These are phyloP conservation scores for Coemansia sp. DNA, from an alignment of 192 early-diverging fungal genomes.

Conservation along the genomic window DNA sequence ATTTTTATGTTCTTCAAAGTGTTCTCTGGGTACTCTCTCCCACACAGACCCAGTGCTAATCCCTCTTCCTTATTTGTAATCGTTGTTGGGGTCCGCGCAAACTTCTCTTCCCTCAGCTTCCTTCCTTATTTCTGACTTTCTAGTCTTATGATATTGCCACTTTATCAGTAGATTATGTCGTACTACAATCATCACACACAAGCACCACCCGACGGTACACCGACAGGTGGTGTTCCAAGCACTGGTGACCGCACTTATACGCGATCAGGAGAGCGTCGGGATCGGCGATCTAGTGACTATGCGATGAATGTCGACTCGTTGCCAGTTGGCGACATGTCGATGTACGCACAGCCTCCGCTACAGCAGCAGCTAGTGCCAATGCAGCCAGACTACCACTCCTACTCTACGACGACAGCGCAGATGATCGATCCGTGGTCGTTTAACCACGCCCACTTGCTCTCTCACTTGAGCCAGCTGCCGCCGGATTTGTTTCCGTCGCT, in stretches of 20 bases:
- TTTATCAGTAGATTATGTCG: background rate
- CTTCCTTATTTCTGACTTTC: background rate
- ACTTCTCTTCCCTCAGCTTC: background rate
- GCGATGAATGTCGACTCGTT: constrained; percentile 46
- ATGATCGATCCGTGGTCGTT: constrained; percentile 54
- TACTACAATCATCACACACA: constrained; percentile 17
- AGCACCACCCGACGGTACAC: background rate
- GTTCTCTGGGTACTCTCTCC: too few relatives aligned
- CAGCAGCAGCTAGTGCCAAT: constrained; percentile 17
- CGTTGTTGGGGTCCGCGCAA: background rate
- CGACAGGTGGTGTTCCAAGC: background rate
- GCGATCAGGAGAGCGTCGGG: constrained; percentile 18
- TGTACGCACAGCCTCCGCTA: constrained; percentile 4
- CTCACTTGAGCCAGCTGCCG: constrained; percentile 50
- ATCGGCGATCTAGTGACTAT: constrained; percentile 38
- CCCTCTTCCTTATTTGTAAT: background rate
- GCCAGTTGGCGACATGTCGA: constrained; percentile 2
- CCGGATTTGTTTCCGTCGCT: constrained; percentile 45
- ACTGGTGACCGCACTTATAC: background rate
- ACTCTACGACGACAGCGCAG: constrained; percentile 49
- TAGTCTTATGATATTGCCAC: background rate
- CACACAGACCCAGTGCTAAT: background rate
- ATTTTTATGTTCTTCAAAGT: background rate
- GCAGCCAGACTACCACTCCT: constrained; percentile 34
- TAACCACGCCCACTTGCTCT: constrained; percentile 42